A percentile compares a stretch with the other conserved stretches of the same genome.
Evolutionary conservation across 169 alveolate genomes (phyloP).

Genomic region (Cryptosporidium bovis): DNA sequence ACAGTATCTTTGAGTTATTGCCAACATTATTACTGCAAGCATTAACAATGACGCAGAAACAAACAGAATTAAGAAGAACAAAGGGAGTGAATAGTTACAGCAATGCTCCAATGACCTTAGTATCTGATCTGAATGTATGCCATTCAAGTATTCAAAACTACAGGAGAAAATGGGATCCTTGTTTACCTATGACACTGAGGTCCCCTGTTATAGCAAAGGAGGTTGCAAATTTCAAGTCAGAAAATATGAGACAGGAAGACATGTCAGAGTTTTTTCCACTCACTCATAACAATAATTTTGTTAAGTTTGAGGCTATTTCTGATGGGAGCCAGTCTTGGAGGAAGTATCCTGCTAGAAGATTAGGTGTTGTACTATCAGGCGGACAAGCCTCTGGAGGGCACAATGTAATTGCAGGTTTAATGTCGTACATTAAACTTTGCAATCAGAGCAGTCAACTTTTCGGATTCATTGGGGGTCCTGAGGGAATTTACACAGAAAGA

Average conservation of each 20-base stretch:
- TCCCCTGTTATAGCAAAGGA: conserved; percentile 35
- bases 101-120: conserved; percentile 8
- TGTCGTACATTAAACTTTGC: conserved; percentile 82
- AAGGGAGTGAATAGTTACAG: background rate
- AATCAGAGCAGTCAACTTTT: conserved; percentile 82
- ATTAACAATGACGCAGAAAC: background rate
- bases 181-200: conserved; percentile 48
- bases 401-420: conserved; percentile 88
- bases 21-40: no score
- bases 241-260: conserved; percentile 2
- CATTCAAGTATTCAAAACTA: conserved; percentile 43
- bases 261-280: conserved; percentile 53
- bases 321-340: conserved; percentile 47
- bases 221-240: conserved; percentile 17
- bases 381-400: conserved; percentile 92
- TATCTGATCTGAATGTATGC: conserved; percentile 30
- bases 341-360: conserved; percentile 63
- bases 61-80: conserved; percentile 34
- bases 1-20: no score
- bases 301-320: conserved; percentile 50
- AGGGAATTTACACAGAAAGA: conserved; percentile 84
- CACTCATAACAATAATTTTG: conserved; percentile 5
- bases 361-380: conserved; percentile 86
- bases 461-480: conserved; percentile 88
- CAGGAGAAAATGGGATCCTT: conserved; percentile 56